A percentile compares a stretch with the other conserved stretches of the same genome.
Evolutionary conservation across 495 filamentous ascomycete genomes (phyloP).

Genomic region (Chlorociboria aeruginascens): DNA sequence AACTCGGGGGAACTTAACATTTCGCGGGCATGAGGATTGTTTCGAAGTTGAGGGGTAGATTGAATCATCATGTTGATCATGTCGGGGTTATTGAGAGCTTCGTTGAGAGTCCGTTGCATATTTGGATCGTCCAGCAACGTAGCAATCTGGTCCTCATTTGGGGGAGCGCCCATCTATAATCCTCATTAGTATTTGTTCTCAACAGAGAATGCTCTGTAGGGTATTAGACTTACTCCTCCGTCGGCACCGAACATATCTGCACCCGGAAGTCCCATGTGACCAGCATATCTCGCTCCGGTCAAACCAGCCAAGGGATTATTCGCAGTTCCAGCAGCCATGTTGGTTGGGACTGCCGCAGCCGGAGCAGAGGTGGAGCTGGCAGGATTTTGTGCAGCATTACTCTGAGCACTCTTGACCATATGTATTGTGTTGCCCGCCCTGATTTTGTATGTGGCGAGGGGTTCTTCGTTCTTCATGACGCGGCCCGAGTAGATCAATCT

Average conservation of each 20-base stretch:
- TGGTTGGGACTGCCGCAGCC: constrained; percentile 54
- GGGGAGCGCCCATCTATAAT: constrained; percentile 78
- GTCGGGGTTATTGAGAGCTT: constrained; percentile 84
- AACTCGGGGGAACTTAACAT: constrained; percentile 79
- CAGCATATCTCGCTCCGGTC: constrained; percentile 90
- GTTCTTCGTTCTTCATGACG: constrained; percentile 88
- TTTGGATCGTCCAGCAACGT: constrained; percentile 79
- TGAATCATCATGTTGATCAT: constrained; percentile 89
- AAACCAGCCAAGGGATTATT: constrained; percentile 83
- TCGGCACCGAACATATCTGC: constrained; percentile 90
- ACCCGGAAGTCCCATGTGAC: constrained; percentile 78
- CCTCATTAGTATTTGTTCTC: neutral
- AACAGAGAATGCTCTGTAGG: neutral
- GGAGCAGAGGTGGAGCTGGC: constrained; percentile 30
- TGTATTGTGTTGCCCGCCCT: constrained; percentile 94
- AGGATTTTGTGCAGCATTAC: constrained; percentile 63
- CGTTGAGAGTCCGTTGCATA: constrained; percentile 74
- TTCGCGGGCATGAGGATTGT: constrained; percentile 65
- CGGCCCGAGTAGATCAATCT: constrained; percentile 95
- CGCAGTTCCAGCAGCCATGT: constrained; percentile 84
- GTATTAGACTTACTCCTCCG: constrained; percentile 68
- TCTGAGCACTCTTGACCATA: constrained; percentile 87
- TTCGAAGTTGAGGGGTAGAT: constrained; percentile 75
- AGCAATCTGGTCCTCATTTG: constrained; percentile 66
- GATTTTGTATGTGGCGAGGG: constrained; percentile 78